Evolutionary conservation across 2,329 filamentous ascomycete species (phyloP), one percentile per base, ranked within the genome.

Genomic region (Nemania sp.): DNA sequence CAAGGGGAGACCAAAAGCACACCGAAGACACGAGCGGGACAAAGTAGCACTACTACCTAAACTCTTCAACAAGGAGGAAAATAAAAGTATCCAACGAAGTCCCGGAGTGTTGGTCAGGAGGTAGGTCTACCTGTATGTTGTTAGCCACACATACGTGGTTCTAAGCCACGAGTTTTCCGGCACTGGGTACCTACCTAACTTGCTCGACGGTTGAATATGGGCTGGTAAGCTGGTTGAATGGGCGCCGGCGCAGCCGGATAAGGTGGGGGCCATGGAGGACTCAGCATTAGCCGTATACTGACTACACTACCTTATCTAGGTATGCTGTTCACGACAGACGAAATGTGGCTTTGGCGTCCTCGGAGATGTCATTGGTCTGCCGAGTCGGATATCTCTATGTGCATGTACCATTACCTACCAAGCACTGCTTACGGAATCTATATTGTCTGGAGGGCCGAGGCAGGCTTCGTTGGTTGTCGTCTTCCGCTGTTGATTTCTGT

Each of bases 191-290:
- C 9, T 46, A 29, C 13, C 13, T 20, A 29, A 20, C 29, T 46
- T 11, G 29, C 12, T n/a, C n/a, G n/a, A n/a, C n/a, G n/a, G n/a
- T n/a, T n/a, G n/a, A n/a, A n/a, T n/a, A n/a, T 20, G 40, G 15
- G n/a, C 15, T 34, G 17, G n/a, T 12, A 20, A 60, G 39, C 25
- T n/a, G 52, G 25, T 29, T 29, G 48, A 51, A 25, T 20, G 25
- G 51, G 35, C 40, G 42, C 49, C 35, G 50, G 54, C 57, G 49
- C 45, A 43, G 54, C 49, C 51, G 50, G 57, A 46, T 40, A 25
- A 25, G 20, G 54, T 51, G 25, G 60, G 60, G 40, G 18, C 39
- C 43, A 39, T 43, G 20, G 21, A 32, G 39, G 5, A 15, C 48
- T 49, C 42, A 42, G 34, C 42, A 55, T 48, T 20, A 20, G 20